phyloP scores from a whole-genome alignment of 2,329 filamentous ascomycete species.

The Penicillium nordicum region DNA sequence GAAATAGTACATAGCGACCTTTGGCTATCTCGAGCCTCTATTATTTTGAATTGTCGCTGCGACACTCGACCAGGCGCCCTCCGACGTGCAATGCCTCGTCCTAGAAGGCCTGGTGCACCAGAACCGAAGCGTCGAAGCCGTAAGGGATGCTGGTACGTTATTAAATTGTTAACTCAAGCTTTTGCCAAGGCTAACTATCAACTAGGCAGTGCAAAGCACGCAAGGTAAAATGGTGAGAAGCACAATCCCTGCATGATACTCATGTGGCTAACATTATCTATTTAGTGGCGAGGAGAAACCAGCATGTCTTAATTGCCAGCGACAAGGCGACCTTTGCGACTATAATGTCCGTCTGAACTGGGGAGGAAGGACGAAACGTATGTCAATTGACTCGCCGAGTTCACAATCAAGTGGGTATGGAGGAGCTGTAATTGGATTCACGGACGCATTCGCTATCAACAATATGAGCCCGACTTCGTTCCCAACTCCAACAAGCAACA shows the following conservation, averaged over 20 bases:
- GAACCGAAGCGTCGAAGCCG: conserved; percentile 66
- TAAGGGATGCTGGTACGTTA: conserved; percentile 63
- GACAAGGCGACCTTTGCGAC: conserved; percentile 70
- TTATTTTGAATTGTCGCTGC: conserved; percentile 11
- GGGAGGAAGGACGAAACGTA: conserved; percentile 66
- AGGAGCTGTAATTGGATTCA: conserved; percentile 17
- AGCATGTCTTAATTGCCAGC: conserved; percentile 67
- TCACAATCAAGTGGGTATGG: conserved; percentile 29
- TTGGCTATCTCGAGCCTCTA: conserved; percentile 20
- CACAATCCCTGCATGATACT: neutral
- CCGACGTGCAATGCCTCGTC: conserved; percentile 55
- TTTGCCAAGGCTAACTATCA: conserved; percentile 1
- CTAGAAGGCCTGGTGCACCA: conserved; percentile 60
- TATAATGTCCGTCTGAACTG: conserved; percentile 79
- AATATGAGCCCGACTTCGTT: conserved; percentile 8
- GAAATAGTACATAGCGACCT: conserved; percentile 17
- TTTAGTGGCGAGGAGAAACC: conserved; percentile 71
- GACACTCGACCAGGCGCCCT: conserved; percentile 15
- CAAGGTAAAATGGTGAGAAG: conserved; percentile 68
- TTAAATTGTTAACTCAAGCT: neutral
- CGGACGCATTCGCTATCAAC: conserved; percentile 10
- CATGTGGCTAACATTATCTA: conserved; percentile 11
- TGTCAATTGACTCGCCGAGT: conserved; percentile 37
- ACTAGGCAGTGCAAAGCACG: conserved; percentile 72
- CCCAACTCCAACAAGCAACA: conserved; percentile 10